phyloP scores from a whole-genome alignment of 805 yeast genomes.

The Cephaloascus fragrans region DNA sequence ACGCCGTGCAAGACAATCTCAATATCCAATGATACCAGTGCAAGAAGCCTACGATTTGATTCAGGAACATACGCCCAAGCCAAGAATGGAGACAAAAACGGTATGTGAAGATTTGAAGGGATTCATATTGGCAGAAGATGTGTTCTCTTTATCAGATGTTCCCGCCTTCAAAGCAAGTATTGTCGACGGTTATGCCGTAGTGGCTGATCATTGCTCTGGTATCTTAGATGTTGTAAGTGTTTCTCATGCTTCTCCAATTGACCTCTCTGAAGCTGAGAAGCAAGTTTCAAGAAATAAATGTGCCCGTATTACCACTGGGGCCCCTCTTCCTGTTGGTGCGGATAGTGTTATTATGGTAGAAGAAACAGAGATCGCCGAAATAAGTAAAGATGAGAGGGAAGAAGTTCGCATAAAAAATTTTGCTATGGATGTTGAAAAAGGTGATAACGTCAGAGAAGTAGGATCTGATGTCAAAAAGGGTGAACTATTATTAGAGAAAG shows the following conservation, averaged over 20 bases:
- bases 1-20: slow-evolving; percentile 33
- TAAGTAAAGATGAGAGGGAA: slow-evolving; percentile 26
- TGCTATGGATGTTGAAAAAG: slow-evolving; percentile 24
- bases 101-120: slow-evolving; percentile 23
- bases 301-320: slow-evolving; percentile 47
- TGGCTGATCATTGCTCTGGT: slow-evolving; percentile 35
- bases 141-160: slow-evolving; percentile 25
- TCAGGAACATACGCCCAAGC: slow-evolving; percentile 17
- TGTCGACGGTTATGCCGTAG: slow-evolving; percentile 48
- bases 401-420: slow-evolving; percentile 29
- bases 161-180: slow-evolving; percentile 45
- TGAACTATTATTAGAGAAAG: slow-evolving; percentile 21
- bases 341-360: slow-evolving; percentile 47
- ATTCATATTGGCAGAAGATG: slow-evolving; percentile 29
- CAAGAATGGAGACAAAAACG: slow-evolving; percentile 11
- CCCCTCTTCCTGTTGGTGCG: slow-evolving; percentile 45
- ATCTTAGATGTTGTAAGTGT: slow-evolving; percentile 26
- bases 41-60: slow-evolving; percentile 26
- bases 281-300: slow-evolving; percentile 15
- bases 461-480: slow-evolving; percentile 40
- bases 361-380: slow-evolving; percentile 28
- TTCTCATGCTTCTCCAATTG: slow-evolving; percentile 29
- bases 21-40: slow-evolving; percentile 36
- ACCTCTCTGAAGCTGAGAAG: slow-evolving; percentile 7
- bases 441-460: slow-evolving; percentile 36